Base-by-base conservation (phyloP, 495 filamentous ascomycete species). In the Lasiosphaeriaceae sp. region DNA sequence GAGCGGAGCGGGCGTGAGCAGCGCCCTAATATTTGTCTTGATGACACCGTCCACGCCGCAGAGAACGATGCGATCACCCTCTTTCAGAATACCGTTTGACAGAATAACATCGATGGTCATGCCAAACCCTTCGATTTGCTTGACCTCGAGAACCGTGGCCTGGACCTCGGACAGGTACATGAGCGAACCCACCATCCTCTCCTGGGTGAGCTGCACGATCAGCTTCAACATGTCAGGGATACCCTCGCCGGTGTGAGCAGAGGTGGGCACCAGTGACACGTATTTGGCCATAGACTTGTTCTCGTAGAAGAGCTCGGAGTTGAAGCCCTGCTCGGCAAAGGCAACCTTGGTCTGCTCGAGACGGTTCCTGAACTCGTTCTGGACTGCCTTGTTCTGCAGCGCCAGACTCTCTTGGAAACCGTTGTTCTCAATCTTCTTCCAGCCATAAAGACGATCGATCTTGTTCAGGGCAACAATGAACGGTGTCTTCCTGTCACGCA, bases 391-490 rank as follows among this genome's bases (percentile, higher is more conserved):
- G 76, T 85, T 96, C 73, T 99, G 95, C 69, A 93, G 82, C 22
- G 78, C 78, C 69, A 99, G 78, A 73, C 87, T 92, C 60, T 96
- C 92, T 62, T 90, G 85, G 83, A 99, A 97, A 44, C 95, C 95
- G 70, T 97, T 97, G 79, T 99, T 96, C 59, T 93, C 92, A 61
- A 96, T 90, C 74, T 91, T 88, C 78, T 93, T 93, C 95, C 95
- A 99, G 71, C 86, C 89, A 68, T 96, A 97, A 11, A 99, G 86
- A 86, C 95, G 92, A 84, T 99, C 95, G 61, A 99, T 97, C 82
- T 99, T 99, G 83, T 99, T 99, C 61, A 99, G 79, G 2, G 95
- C 95, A 46, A 99, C 95, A 64, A 99, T 96, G 80, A 99, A 99
- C 11, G 95, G 94, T 45, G 95, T 99, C 73, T 92, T 95, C 56